Base-by-base conservation (phyloP, 2,329 filamentous ascomycete genomes). In the Boeremia lycopersici region DNA sequence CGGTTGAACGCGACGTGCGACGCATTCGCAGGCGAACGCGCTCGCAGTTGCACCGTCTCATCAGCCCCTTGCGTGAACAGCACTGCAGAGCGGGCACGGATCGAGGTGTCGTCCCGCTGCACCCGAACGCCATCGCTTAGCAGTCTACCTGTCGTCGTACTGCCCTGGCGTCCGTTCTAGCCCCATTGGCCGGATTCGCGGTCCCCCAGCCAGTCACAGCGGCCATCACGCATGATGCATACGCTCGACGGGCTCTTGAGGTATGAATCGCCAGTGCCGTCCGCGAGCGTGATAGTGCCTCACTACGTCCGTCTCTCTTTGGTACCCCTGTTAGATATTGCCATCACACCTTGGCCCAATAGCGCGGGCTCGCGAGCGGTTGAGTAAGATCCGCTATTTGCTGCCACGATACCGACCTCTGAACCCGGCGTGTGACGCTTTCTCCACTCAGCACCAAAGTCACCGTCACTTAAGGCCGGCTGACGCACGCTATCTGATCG, bases 341-440 rank as follows among this genome's bases (percentile, higher is more conserved):
- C 53, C 67, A 73, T 74, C 72, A 74, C 71, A 70, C 54, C 69
- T 72, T 73, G 70, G 69, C 69, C 68, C 72, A 74, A 75, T 75
- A 73, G 72, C 61, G 64, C 62, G 60, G 60, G 53, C 44, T 48
- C 53, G 53, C 66, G 70, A 71, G 72, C 70, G 72, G 70, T 69
- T 69, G 70, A 70, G 62, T 70, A 57, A 62, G 60, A 63, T 56
- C 62, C 64, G 63, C 68, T 57, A 72, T 73, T 75, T 72, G 71
- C 62, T 71, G 67, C 60, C 52, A 61, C 62, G 45, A 65, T 62
- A 64, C 62, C 57, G 61, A 60, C 58, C 30, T 62, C 65, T 62
- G 54, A 67, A 60, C 70, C 70, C 67, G 70, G 71, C 63, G 54
- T 63, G 64, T 67, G 59, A 67, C 63, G 61, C 61, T 57, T 63